Evolutionary conservation across 176 grass and related monocot species (phyloP).

Genomic region (Phragmites australis): DNA sequence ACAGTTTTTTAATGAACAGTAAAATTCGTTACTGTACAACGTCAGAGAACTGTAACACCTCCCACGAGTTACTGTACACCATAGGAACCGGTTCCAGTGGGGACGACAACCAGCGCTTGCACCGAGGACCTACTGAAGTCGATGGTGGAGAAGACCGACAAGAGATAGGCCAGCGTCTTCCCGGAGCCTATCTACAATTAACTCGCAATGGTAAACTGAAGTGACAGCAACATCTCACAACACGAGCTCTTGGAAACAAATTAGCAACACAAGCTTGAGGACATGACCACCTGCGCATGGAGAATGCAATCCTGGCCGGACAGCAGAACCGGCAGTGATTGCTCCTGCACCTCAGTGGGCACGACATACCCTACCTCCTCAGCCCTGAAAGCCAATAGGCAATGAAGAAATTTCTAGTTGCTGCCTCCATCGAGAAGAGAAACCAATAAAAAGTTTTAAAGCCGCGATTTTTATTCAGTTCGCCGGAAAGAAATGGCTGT

Average conservation of each 20-base stretch:
- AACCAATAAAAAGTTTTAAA: no score
- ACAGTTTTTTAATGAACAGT: no score
- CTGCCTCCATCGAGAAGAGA: background rate
- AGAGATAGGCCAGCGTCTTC: constrained; percentile 90
- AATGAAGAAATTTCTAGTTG: background rate
- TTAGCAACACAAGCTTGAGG: background rate
- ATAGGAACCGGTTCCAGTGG: no score
- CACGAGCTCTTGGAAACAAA: background rate
- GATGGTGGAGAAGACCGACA: constrained; percentile 71
- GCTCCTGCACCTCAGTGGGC: constrained; percentile 78
- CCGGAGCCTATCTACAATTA: constrained; percentile 86
- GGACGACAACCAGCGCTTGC: constrained; percentile 87
- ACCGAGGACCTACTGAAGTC: constrained; percentile 71
- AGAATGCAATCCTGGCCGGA: constrained; percentile 85
- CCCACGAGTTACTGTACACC: no score
- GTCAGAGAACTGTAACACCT: no score
- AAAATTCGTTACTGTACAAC: no score
- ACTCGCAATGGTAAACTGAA: background rate
- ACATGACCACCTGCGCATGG: constrained; percentile 74
- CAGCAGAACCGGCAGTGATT: constrained; percentile 73
- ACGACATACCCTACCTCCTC: constrained; percentile 66
- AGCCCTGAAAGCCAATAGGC: constrained; percentile 44
- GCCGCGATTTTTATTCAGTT: background rate
- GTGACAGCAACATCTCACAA: background rate
- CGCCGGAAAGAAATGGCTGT: background rate